These are phyloP conservation scores for Drechslerella stenobrocha DNA, from an alignment of 2,329 filamentous ascomycete genomes.

Conservation along the genomic window DNA sequence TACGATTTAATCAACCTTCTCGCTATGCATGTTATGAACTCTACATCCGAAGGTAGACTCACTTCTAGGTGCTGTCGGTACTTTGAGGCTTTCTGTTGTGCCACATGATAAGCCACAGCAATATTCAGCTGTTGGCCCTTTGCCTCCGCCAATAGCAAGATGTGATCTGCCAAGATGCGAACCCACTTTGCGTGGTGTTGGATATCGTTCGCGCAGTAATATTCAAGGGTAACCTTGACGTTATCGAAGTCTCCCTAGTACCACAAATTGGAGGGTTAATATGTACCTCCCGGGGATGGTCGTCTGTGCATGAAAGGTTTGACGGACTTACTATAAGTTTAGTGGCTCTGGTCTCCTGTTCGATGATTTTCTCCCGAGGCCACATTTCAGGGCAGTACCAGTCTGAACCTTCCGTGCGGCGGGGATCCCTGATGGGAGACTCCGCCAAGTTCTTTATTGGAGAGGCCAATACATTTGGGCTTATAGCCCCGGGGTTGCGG, in stretches of 20 bases:
- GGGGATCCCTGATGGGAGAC: not conserved
- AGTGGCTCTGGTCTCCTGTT: slow-evolving; percentile 28
- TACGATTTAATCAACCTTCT: too few relatives aligned
- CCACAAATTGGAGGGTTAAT: not conserved
- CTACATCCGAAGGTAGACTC: too few relatives aligned
- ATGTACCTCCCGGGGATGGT: too few relatives aligned
- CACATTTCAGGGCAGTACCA: slow-evolving; percentile 29
- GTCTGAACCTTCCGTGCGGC: slow-evolving; percentile 3
- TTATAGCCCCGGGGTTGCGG: not conserved
- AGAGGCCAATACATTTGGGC: not conserved
- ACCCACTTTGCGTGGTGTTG: slow-evolving; percentile 33
- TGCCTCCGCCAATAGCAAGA: slow-evolving; percentile 26
- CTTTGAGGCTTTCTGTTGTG: slow-evolving; percentile 25
- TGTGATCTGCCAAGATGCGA: slow-evolving; percentile 31
- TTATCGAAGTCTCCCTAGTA: slow-evolving; percentile 20
- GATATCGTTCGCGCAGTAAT: slow-evolving; percentile 34
- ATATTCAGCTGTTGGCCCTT: slow-evolving; percentile 22
- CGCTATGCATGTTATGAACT: too few relatives aligned
- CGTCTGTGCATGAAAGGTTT: too few relatives aligned
- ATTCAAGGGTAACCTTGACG: slow-evolving; percentile 33
- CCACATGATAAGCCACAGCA: slow-evolving; percentile 33
- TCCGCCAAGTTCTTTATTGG: not conserved
- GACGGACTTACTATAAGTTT: slow-evolving; percentile 34
- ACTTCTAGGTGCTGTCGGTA: slow-evolving; percentile 40
- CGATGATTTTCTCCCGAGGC: slow-evolving; percentile 12